Percentiles rank a stretch among this genome's conserved stretches.
phyloP scores from a whole-genome alignment of 371 early-diverging fungal species.

The Mortierella sp. region DNA sequence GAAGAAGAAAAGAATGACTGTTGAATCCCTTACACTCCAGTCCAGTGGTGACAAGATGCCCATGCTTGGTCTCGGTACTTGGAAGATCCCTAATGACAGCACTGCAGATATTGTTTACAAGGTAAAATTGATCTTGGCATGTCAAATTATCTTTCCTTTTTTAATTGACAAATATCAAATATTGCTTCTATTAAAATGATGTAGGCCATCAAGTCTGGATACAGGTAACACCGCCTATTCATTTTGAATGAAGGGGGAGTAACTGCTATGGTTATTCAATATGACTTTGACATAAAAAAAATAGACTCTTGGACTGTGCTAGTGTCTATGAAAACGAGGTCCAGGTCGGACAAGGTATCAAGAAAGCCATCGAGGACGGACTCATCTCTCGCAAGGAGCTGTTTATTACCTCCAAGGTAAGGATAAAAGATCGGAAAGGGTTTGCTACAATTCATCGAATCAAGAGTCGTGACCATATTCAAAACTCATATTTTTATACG shows the following conservation, averaged over 20 bases:
- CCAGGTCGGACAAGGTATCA: conserved; percentile 75
- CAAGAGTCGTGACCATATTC: too few relatives aligned
- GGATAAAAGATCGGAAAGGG: conserved; percentile 24
- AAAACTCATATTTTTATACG: not conserved
- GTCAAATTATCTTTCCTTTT: not conserved
- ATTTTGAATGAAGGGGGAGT: too few relatives aligned
- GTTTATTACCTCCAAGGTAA: conserved; percentile 81
- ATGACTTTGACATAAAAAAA: too few relatives aligned
- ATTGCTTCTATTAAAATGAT: too few relatives aligned
- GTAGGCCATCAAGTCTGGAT: conserved; percentile 49
- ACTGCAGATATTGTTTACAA: conserved; percentile 42
- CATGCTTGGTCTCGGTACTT: conserved; percentile 47
- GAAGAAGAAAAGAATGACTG: conserved; percentile 41
- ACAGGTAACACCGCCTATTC: conserved; percentile 38
- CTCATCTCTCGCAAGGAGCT: conserved; percentile 74
- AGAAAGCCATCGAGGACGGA: conserved; percentile 63
- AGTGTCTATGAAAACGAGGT: conserved; percentile 72
- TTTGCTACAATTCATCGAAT: not conserved
- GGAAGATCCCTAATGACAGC: conserved; percentile 47
- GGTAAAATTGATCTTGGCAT: conserved; percentile 7
- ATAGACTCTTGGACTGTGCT: conserved; percentile 53
- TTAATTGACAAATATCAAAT: too few relatives aligned
- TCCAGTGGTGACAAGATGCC: conserved; percentile 45
- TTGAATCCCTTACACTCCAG: conserved; percentile 38
- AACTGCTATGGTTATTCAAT: too few relatives aligned